phyloP scores from a whole-genome alignment of 257 asterid species.

The Gynochthodes officinalis region DNA sequence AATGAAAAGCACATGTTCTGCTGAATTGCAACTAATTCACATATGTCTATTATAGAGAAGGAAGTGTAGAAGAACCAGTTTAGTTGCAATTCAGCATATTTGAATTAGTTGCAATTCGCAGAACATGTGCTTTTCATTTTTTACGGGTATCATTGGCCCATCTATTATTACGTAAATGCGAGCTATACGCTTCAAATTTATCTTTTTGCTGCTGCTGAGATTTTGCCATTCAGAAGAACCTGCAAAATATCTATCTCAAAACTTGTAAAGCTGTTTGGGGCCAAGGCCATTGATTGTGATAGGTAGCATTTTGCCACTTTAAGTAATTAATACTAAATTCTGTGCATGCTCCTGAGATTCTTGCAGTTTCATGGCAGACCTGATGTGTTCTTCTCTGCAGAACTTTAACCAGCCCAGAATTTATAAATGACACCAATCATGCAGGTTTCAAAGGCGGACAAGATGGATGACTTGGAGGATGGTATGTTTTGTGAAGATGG shows the following conservation, averaged over 20 bases:
- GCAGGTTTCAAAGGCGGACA: constrained; percentile 12
- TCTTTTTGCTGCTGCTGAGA: neutral
- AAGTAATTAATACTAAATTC: neutral
- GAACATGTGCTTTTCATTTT: too few relatives aligned
- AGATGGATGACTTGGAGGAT: neutral
- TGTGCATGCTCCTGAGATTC: neutral
- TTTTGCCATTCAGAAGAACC: neutral
- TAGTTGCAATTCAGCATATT: too few relatives aligned
- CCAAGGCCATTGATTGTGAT: neutral
- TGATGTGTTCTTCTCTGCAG: neutral
- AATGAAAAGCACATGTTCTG: too few relatives aligned
- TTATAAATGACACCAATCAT: neutral
- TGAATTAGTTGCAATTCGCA: too few relatives aligned
- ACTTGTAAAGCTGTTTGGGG: neutral
- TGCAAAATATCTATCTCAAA: neutral
- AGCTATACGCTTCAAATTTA: neutral
- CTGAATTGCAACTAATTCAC: too few relatives aligned
- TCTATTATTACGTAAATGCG: too few relatives aligned
- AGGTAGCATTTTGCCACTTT: neutral
- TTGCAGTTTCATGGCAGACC: neutral
- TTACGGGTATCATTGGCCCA: too few relatives aligned
- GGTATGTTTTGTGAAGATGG: neutral
- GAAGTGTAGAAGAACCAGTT: too few relatives aligned
- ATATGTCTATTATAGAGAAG: too few relatives aligned
- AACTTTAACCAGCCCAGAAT: neutral